These are phyloP conservation scores for Aspergillus flavus DNA, from an alignment of 2,329 filamentous ascomycete species.

Conservation along the genomic window DNA sequence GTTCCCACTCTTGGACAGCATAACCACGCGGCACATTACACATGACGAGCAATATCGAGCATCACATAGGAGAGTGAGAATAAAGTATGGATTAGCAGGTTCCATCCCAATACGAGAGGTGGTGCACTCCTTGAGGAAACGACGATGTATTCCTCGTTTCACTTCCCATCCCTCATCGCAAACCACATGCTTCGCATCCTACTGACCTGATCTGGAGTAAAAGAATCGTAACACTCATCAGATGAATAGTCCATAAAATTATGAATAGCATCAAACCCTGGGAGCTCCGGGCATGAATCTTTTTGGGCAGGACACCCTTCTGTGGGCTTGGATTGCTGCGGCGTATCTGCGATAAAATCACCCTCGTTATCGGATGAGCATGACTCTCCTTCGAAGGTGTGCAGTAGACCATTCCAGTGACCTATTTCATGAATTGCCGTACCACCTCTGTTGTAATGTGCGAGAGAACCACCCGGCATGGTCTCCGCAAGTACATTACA, in stretches of 20 bases:
- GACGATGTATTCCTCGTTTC: slow-evolving; percentile 4
- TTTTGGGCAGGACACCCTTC: slow-evolving; percentile 57
- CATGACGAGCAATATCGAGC: not conserved
- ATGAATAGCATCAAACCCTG: slow-evolving; percentile 55
- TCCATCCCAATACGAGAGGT: not conserved
- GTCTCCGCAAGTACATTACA: slow-evolving; percentile 61
- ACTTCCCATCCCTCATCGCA: slow-evolving; percentile 43
- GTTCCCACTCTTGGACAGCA: not conserved
- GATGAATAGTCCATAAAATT: slow-evolving; percentile 64
- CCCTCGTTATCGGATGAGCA: slow-evolving; percentile 39
- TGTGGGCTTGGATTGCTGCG: slow-evolving; percentile 58
- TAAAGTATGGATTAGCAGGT: not conserved
- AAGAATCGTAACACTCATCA: slow-evolving; percentile 58
- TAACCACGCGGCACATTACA: not conserved
- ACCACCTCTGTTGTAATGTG: slow-evolving; percentile 53
- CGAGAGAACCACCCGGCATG: slow-evolving; percentile 55
- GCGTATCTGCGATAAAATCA: slow-evolving; percentile 49
- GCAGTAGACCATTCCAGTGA: slow-evolving; percentile 51
- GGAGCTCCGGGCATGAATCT: slow-evolving; percentile 52
- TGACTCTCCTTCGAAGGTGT: slow-evolving; percentile 47
- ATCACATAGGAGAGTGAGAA: not conserved
- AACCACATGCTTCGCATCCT: slow-evolving; percentile 57
- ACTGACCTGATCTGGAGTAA: slow-evolving; percentile 53
- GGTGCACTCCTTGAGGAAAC: slow-evolving; percentile 3
- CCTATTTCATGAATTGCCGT: slow-evolving; percentile 52